Conservation (phyloP, 2,329 filamentous ascomycete species). For the Sarocladiaceae sp. region DNA sequence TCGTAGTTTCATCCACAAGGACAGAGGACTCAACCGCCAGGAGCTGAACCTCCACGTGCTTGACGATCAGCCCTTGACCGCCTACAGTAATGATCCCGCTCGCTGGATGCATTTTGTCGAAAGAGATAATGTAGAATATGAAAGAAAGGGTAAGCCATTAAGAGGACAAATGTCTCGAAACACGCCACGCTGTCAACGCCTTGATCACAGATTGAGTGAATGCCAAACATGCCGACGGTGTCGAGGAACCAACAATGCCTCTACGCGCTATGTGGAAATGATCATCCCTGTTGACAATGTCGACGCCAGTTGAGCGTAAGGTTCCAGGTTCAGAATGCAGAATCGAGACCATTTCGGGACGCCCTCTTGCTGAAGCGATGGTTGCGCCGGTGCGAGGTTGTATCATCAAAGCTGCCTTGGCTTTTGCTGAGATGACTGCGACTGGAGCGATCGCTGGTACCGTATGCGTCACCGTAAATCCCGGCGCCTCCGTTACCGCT, state of each 20-base stretch:
- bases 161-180: slow-evolving; percentile 4
- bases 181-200: slow-evolving; percentile 8
- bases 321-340: slow-evolving; percentile 60
- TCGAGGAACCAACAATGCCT: too few relatives aligned
- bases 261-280: too few relatives aligned
- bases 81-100: slow-evolving; percentile 1
- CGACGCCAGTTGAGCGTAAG: too few relatives aligned
- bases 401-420: slow-evolving; percentile 48
- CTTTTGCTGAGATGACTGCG: slow-evolving; percentile 55
- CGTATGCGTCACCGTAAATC: slow-evolving; percentile 42
- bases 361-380: slow-evolving; percentile 80
- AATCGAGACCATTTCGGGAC: slow-evolving; percentile 87
- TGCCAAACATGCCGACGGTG: neutral
- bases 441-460: slow-evolving; percentile 43
- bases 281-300: too few relatives aligned
- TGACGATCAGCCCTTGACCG: slow-evolving; percentile 16
- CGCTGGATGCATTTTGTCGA: slow-evolving; percentile 1
- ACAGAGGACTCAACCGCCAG: neutral
- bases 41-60: slow-evolving; percentile 8
- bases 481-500: slow-evolving; percentile 58
- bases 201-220: slow-evolving; percentile 1
- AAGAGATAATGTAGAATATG: slow-evolving; percentile 11
- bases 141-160: slow-evolving; percentile 16
- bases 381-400: slow-evolving; percentile 45
- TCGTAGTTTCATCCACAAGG: neutral